Evolutionary conservation across 257 asterid genomes (phyloP).

Genomic region (Ilex aquifolium): DNA sequence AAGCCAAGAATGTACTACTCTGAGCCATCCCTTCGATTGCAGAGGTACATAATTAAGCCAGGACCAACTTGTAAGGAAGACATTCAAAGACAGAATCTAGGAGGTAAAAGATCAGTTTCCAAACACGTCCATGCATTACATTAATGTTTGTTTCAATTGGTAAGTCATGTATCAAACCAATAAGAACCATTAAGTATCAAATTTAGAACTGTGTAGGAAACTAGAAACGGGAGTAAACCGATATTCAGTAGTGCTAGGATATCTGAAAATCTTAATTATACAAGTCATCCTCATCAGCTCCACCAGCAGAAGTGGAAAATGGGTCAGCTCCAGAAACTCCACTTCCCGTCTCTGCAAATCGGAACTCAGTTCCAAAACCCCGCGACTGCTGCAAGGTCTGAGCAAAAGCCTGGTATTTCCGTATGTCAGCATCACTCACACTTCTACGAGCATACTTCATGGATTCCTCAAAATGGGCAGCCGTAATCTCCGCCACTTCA

Average conservation of each 20-base stretch:
- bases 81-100: too few relatives aligned
- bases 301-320: conserved; percentile 40
- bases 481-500: conserved; percentile 51
- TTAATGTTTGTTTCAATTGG: too few relatives aligned
- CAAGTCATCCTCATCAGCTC: conserved; percentile 55
- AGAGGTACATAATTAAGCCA: too few relatives aligned
- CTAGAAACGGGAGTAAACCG: too few relatives aligned
- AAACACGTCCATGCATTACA: too few relatives aligned
- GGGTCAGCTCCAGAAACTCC: conserved; percentile 28
- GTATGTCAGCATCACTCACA: conserved; percentile 71
- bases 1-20: too few relatives aligned
- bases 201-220: too few relatives aligned
- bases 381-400: conserved; percentile 64
- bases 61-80: too few relatives aligned
- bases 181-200: too few relatives aligned
- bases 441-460: conserved; percentile 65
- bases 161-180: too few relatives aligned
- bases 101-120: too few relatives aligned
- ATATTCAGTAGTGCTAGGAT: background rate
- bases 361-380: conserved; percentile 62
- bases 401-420: conserved; percentile 63
- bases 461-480: conserved; percentile 64
- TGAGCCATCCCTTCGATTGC: too few relatives aligned
- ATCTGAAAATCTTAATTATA: conserved; percentile 24
- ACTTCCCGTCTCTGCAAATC: conserved; percentile 37